Evolutionary conservation across 2,329 filamentous ascomycete genomes (phyloP).

Genomic region (Blastomyces emzantsi): DNA sequence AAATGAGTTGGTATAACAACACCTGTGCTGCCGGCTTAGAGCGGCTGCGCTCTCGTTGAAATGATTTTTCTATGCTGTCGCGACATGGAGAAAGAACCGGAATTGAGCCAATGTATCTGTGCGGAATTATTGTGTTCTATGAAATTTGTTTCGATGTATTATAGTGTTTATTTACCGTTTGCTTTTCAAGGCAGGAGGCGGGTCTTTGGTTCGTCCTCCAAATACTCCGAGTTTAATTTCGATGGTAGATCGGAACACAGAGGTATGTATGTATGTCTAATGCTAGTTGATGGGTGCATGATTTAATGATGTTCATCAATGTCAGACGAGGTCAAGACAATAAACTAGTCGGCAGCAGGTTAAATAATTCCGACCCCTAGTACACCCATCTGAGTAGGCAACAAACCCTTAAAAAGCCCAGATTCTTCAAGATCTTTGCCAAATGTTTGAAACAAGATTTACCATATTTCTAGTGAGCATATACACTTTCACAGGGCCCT

Average conservation of each 20-base stretch:
- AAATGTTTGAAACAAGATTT: too few species aligned
- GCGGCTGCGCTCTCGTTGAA: constrained; percentile 11
- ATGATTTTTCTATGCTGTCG: neutral
- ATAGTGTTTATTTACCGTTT: neutral
- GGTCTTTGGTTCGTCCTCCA: neutral
- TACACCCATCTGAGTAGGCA: neutral
- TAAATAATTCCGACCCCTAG: too few species aligned
- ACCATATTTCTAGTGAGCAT: too few species aligned
- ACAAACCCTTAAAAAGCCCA: too few species aligned
- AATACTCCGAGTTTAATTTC: neutral
- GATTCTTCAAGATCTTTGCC: too few species aligned
- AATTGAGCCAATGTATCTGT: neutral
- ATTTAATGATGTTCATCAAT: neutral
- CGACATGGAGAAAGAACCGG: neutral
- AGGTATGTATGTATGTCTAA: neutral
- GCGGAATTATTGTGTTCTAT: neutral
- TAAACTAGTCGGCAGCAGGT: neutral
- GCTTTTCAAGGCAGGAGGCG: neutral
- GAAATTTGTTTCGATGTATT: neutral
- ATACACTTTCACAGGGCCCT: too few species aligned
- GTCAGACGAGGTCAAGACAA: neutral
- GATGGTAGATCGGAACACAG: neutral
- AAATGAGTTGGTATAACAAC: constrained; percentile 43
- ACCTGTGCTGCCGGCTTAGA: constrained; percentile 38
- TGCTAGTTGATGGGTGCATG: neutral